Conservation (phyloP, 1,284 basidiomycete genomes). For the Jaminaea rosea region DNA sequence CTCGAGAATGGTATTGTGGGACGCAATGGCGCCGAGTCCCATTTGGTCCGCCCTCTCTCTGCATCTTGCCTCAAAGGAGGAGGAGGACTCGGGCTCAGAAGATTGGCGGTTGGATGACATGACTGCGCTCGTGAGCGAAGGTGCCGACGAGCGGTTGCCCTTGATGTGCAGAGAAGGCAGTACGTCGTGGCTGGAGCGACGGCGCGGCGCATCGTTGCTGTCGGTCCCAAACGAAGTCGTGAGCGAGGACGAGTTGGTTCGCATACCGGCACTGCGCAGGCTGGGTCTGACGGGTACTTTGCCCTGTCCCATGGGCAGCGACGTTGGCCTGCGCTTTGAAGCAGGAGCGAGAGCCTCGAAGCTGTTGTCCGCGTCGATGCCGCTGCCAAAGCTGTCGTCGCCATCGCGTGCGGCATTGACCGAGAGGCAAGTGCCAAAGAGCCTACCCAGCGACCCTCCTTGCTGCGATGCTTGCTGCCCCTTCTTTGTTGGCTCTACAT, state of each 20-base stretch:
- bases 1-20: slow-evolving; percentile 11
- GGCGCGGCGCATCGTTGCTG: background rate
- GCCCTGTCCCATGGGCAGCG: slow-evolving; percentile 13
- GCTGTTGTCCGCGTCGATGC: slow-evolving; percentile 18
- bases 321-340: slow-evolving; percentile 26
- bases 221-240: background rate
- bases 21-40: background rate
- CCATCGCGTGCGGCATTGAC: slow-evolving; percentile 16
- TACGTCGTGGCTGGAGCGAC: background rate
- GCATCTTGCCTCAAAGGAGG: background rate
- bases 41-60: background rate
- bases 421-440: slow-evolving; percentile 36
- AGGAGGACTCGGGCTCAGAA: background rate
- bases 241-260: background rate
- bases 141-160: too few species aligned
- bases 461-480: too few species aligned
- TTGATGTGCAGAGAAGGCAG: background rate
- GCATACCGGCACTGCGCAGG: background rate
- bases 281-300: slow-evolving; percentile 1
- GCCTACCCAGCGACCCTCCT: slow-evolving; percentile 11
- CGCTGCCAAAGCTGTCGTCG: slow-evolving; percentile 8
- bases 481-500: too few species aligned
- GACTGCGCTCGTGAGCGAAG: background rate
- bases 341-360: slow-evolving; percentile 30
- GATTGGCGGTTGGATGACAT: background rate